Base-by-base conservation (phyloP, 2,329 filamentous ascomycete species). In the Microcera coccophila region DNA sequence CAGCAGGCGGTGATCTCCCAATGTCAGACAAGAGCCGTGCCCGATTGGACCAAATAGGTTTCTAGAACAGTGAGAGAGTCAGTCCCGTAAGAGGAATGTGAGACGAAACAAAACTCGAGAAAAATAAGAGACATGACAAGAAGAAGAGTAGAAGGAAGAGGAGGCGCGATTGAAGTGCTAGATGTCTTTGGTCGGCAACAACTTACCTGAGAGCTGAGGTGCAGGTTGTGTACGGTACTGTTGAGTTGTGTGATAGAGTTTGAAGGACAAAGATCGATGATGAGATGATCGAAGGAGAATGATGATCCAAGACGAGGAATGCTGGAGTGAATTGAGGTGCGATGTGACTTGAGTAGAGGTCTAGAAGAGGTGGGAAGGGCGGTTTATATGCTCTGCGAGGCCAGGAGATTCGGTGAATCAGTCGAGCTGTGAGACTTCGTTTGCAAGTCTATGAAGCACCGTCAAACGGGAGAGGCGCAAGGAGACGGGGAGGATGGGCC, bases 31-130 rank as follows among this genome's bases (percentile, higher is more conserved):
- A 20, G 47, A 39, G 44, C 42, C 39, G 44, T 36, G 53, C 38
- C 55, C 52, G 51, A 56, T 58, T 58, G 55, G 53, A 42, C 26
- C 18, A 29, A 35, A 42, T 36, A 44, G 44, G 44, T 35, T 52
- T 47, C 42, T 50, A 52, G 34, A 22, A 36, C 28, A 55, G 36
- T 26, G 45, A 37, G 38, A 39, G 33, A 49, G 52, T 58, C 55
- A 58, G 55, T 52, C 47, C 55, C 53, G 51, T 47, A 54, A 50
- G 38, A 39, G 41, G 45, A 7, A 7, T 26, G 22, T 7, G 22
- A 40, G 17, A 47, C 39, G 36, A 37, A 22, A n/a, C 26, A 8
- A 8, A 32, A n/a, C 5, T 5, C 7, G 29, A 10, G 7, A 32
- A 14, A 32, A 9, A 7, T n/a, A 34, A 39, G 32, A 11, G 16